Base-by-base conservation (phyloP, 1,284 basidiomycete species). In the Grifola frondosa region DNA sequence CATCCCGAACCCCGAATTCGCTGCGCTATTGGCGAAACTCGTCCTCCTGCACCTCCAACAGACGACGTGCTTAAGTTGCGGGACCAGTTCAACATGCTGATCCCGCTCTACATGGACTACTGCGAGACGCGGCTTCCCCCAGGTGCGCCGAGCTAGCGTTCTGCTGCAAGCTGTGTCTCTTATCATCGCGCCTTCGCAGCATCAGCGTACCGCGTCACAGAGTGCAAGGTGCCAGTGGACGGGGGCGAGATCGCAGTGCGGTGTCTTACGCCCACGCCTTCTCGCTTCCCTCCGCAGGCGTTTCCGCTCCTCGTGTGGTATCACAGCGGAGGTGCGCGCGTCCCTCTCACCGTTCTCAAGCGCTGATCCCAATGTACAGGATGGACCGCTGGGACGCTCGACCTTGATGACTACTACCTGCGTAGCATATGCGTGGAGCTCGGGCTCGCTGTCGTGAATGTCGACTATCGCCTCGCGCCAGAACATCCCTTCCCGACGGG, bases 401-500 rank as follows among this genome's bases (percentile, higher is more conserved):
- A 55, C 10, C 22, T 31, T 8, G 54, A 60, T 25, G 58, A 57
- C 22, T 24, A 37, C 19, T 32, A 40, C 17, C 44, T 57, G n/a
- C 50, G 58, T 12, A 39, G 20, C 8, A 9, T 47, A 7, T 50
- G 46, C 29, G 44, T 43, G 12, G 47, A 49, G 13, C 35, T 49
- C 9, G 46, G 47, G 20, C 29, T 50, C n/a, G 49, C 62, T 2
- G 59, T 65, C 17, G 57, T 37, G 5, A 46, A 22, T 23, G 39
- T 41, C 13, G 44, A 30, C 1, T 46, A 46, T 23, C 16, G 70
- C 13, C 59, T 68, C 12, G 67, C 69, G 4, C 71, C 71, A 1
- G 65, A 69, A 35, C 46, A 65, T 42, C 60, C 63, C 0, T 73
- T 62, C 51, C 71, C 71, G 1, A 63, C 60, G 1, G 62, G 65